These are phyloP conservation scores for Aureobasidium sp. DNA, from an alignment of 2,329 filamentous ascomycete genomes.

Conservation along the genomic window DNA sequence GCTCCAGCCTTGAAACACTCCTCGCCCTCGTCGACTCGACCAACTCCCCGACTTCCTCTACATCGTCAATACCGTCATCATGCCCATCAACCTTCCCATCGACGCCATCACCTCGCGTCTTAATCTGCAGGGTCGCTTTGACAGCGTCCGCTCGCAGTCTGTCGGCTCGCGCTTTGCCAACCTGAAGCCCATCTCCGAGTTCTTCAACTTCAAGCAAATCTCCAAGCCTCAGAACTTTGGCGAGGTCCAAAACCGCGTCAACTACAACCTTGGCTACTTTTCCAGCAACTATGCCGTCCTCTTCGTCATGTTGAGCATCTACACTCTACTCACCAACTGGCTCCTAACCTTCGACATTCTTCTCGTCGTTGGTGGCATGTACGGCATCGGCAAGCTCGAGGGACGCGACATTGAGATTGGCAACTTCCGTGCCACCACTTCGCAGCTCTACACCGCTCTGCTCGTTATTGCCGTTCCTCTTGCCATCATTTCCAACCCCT, in stretches of 20 bases:
- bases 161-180: slow-evolving; percentile 82
- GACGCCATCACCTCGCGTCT: slow-evolving; percentile 86
- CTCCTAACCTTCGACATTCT: slow-evolving; percentile 86
- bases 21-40: neutral
- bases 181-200: slow-evolving; percentile 83
- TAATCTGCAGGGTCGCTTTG: slow-evolving; percentile 78
- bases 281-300: slow-evolving; percentile 96
- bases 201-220: slow-evolving; percentile 90
- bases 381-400: slow-evolving; percentile 81
- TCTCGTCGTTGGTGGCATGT: slow-evolving; percentile 79
- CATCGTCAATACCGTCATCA: slow-evolving; percentile 31
- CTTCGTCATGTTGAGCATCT: slow-evolving; percentile 92
- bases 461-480: slow-evolving; percentile 77
- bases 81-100: slow-evolving; percentile 89
- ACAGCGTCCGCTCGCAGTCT: slow-evolving; percentile 71
- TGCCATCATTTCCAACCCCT: slow-evolving; percentile 75
- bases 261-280: slow-evolving; percentile 96
- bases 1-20: neutral
- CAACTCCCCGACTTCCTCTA: neutral
- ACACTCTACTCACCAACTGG: slow-evolving; percentile 84
- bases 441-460: slow-evolving; percentile 88
- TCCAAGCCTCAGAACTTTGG: slow-evolving; percentile 89
- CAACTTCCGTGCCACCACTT: slow-evolving; percentile 72
- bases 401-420: slow-evolving; percentile 85
- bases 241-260: slow-evolving; percentile 85